Percentiles rank a stretch among this genome's conserved stretches.
phyloP scores from a whole-genome alignment of 140 eudicot genomes.

The Oenanthe javanica region DNA sequence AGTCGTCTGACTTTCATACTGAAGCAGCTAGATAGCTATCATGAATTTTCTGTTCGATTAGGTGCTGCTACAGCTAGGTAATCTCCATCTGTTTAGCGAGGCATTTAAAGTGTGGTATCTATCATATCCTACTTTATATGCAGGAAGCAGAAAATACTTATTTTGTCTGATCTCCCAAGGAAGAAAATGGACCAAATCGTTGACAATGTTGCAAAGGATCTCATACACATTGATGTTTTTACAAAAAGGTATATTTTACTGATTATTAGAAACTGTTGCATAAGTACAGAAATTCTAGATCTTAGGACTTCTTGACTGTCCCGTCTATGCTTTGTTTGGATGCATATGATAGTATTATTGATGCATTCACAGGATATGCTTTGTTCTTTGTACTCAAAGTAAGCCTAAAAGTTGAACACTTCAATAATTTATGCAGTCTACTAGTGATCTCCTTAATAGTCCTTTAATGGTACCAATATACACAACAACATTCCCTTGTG shows the following conservation, averaged over 20 bases:
- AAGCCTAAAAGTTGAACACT: not conserved
- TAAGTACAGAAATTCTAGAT: not conserved
- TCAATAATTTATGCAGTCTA: no score
- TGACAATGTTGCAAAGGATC: slow-evolving; percentile 80
- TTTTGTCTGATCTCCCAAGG: slow-evolving; percentile 88
- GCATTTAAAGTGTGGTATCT: slow-evolving; percentile 5
- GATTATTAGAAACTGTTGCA: not conserved
- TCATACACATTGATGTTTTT: slow-evolving; percentile 68
- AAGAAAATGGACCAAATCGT: slow-evolving; percentile 79
- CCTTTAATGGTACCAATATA: not conserved
- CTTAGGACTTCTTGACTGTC: not conserved
- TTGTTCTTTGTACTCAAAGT: not conserved
- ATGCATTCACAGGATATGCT: not conserved
- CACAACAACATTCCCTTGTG: no score
- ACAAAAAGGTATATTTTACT: slow-evolving; percentile 57
- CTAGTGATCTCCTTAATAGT: not conserved
- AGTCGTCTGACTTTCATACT: slow-evolving; percentile 79
- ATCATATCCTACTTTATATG: slow-evolving; percentile 6
- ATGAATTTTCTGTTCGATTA: slow-evolving; percentile 85
- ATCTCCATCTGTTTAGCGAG: slow-evolving; percentile 7
- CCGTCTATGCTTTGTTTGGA: not conserved
- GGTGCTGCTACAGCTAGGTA: slow-evolving; percentile 98
- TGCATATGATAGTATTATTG: not conserved
- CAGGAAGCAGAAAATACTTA: slow-evolving; percentile 96
- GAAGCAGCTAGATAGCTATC: slow-evolving; percentile 89